Conservation (phyloP, 225 moss, liverwort and hornwort genomes). For the Ulota crispa region DNA sequence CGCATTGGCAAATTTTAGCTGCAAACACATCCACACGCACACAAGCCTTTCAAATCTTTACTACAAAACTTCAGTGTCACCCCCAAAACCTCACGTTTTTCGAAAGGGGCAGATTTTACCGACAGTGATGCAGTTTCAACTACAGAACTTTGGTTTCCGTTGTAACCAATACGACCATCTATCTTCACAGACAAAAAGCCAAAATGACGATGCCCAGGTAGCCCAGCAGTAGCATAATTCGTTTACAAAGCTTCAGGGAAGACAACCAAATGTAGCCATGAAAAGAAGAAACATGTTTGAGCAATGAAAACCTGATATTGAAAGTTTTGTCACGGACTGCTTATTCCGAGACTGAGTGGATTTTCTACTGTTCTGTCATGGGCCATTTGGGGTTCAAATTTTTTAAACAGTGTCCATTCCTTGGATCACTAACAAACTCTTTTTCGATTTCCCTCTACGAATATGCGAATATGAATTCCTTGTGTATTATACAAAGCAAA, state of each 20-base stretch:
- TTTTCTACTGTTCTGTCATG: no score
- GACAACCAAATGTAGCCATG: no score
- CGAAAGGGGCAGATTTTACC: neutral
- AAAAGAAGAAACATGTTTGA: neutral
- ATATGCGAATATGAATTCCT: no score
- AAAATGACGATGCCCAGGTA: no score
- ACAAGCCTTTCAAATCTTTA: neutral
- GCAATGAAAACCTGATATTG: neutral
- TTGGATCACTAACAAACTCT: no score
- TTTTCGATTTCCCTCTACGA: no score
- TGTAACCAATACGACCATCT: neutral
- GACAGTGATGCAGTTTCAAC: neutral
- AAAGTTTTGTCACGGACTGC: neutral
- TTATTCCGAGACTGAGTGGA: no score
- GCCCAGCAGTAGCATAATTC: no score
- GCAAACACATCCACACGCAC: neutral
- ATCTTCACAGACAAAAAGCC: neutral
- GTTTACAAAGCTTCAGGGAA: neutral
- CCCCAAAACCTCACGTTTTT: neutral
- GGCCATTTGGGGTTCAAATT: no score
- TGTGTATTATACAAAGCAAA: no score
- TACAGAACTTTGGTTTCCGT: no score
- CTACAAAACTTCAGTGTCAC: neutral
- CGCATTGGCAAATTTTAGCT: conserved; percentile 47
- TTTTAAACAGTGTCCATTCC: no score